Percentiles rank a stretch among this genome's conserved stretches.
These are phyloP conservation scores for Trypanosoma mega DNA, from an alignment of 208 protist genomes.

Conservation along the genomic window DNA sequence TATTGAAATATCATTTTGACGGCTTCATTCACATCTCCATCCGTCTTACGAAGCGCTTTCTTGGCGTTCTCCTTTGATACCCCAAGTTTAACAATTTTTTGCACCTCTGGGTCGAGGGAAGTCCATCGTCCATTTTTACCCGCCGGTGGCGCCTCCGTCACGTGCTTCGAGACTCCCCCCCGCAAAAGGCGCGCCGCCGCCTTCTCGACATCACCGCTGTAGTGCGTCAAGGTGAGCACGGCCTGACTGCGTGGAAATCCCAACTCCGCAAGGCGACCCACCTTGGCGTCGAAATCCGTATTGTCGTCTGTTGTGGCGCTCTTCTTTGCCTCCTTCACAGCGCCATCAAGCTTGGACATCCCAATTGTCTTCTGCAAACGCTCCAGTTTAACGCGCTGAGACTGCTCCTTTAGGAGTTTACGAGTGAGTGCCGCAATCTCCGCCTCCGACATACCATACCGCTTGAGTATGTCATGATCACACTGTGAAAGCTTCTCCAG, in stretches of 20 bases:
- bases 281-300: constrained; percentile 63
- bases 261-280: constrained; percentile 41
- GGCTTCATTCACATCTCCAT: constrained; percentile 60
- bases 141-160: constrained; percentile 11
- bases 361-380: constrained; percentile 56
- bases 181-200: constrained; percentile 57
- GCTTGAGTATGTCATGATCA: constrained; percentile 50
- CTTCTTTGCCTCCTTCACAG: constrained; percentile 33
- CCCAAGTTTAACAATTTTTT: constrained; percentile 76
- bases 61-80: constrained; percentile 66
- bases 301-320: constrained; percentile 28
- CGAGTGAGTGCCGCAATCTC: constrained; percentile 65
- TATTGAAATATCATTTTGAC: constrained; percentile 51
- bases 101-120: constrained; percentile 56
- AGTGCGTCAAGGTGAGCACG: constrained; percentile 66
- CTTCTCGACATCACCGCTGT: constrained; percentile 79
- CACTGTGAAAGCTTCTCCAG: constrained; percentile 51
- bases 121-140: constrained; percentile 61
- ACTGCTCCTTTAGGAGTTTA: constrained; percentile 49
- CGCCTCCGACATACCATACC: constrained; percentile 55
- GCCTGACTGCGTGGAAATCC: constrained; percentile 50
- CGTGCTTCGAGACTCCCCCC: constrained; percentile 49
- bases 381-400: constrained; percentile 49
- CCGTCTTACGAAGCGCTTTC: constrained; percentile 54
- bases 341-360: constrained; percentile 32